Evolutionary conservation across 2,329 filamentous ascomycete species (phyloP), one percentile per base, ranked within the genome.

Genomic region (Orbilia brochopaga): DNA sequence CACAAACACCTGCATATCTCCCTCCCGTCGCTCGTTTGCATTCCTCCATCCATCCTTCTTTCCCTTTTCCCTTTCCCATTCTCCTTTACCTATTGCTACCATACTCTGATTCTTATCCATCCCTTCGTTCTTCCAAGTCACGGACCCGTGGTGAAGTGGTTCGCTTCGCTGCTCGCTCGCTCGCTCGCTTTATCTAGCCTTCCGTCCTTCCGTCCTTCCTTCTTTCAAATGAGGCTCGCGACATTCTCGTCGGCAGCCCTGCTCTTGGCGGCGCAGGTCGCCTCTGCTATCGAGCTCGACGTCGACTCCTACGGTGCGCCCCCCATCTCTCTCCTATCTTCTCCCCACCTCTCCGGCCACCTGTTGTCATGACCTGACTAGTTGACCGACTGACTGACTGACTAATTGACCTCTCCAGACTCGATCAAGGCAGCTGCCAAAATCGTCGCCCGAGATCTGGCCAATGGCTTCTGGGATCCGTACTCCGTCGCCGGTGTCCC

Each of bases 341-440:
- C 15, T 27, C 17, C 8, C 6, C 46, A 11, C 2, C 23, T 13
- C 15, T 51, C 15, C 44, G n/a, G 19, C 11, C 46, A 11, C 3
- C 15, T 17, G 19, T 40, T 2, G n/a, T 2, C 15, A 1, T 46
- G n/a, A n/a, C n/a, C n/a, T n/a, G n/a, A n/a, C n/a, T n/a, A n/a
- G n/a, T n/a, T n/a, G n/a, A n/a, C n/a, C n/a, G 32, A 17, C 13
- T 23, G 37, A n/a, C n/a, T n/a, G n/a, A n/a, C n/a, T n/a, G n/a
- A n/a, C n/a, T n/a, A n/a, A n/a, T n/a, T 17, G 0, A 21, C 10
- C 11, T 42, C n/a, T 42, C 30, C 27, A 69, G 65, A 69, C 40
- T 69, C 65, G 1, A 63, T 69, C 35, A 69, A 69, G 54, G 35
- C 65, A 27, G 65, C 65, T n/a, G 51, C 58, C n/a, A 69, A 69